A percentile compares a stretch with the other conserved stretches of the same genome.
Conservation (phyloP, 768 basidiomycete species). For the Serendipita indica region DNA sequence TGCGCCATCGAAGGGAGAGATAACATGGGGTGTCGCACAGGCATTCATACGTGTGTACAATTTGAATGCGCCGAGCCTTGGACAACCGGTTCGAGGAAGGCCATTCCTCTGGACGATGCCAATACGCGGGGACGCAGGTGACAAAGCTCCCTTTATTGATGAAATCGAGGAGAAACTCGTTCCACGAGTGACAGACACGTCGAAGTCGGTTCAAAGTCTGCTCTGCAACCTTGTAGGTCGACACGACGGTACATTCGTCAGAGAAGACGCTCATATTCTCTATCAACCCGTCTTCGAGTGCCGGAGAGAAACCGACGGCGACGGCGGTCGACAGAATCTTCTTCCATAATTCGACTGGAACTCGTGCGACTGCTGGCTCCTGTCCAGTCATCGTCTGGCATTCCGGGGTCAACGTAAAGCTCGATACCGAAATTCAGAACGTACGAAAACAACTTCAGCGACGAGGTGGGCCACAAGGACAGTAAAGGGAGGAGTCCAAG, state of each 20-base stretch:
- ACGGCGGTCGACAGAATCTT: background rate
- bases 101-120: background rate
- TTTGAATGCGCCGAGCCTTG: background rate
- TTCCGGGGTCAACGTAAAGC: no score
- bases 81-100: background rate
- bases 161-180: background rate
- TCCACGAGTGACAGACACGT: background rate
- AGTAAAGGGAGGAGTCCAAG: no score
- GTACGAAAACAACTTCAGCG: no score
- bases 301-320: background rate
- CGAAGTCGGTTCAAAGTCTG: background rate
- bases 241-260: background rate
- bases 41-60: background rate
- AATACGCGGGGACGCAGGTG: background rate
- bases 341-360: slow-evolving; percentile 3
- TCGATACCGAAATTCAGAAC: no score
- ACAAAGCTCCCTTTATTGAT: no score
- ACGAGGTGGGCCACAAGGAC: no score
- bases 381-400: no score
- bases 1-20: background rate
- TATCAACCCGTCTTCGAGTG: background rate
- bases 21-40: background rate
- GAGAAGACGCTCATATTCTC: background rate
- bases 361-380: background rate
- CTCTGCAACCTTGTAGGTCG: background rate